Evolutionary conservation across 352 stramenopile species (phyloP), one percentile per base, ranked within the genome.

Genomic region (Pythium aquatile): DNA sequence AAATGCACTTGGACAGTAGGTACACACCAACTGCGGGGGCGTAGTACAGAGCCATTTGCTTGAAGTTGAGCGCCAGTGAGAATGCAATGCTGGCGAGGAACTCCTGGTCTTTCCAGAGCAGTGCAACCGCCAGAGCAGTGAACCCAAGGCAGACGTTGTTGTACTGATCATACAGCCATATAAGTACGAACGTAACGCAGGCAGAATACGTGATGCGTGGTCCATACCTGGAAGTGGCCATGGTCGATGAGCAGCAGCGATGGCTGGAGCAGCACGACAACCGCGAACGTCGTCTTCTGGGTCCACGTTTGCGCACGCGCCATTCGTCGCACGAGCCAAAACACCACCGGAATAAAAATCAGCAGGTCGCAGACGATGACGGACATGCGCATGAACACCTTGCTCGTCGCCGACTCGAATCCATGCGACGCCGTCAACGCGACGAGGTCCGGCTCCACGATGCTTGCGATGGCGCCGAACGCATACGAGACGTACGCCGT

Each of bases 41-140:
- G 73, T 98, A 99, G 77, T 99, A 99, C 5, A 99, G 83, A n/a
- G 95, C 88, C 93, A 99, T 99, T 89, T 99, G 97, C 85, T 99
- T 99, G 70, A 99, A 99, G 70, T 98, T 99, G 7, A 99, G 81
- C 37, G 96, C 93, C 29, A 98, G 73, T 49, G 81, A 93, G 75
- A 98, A 99, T 48, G 74, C 82, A 62, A 94, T 63, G 68, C 87
- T 91, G 17, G 83, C 87, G 7, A 94, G 68, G 35, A 95, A 89
- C 59, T 97, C 87, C 62, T 91, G 79, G 44, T 85, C 78, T 16
- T 75, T 65, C 49, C 91, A 62, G 40, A 96, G 83, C n/a, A 93
- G 71, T 29, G 75, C 85, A 16, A 92, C 75, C 2, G 81, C 73
- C 24, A 93, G 73, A 17, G 79, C 75, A 20, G 85, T 91, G 62